Evolutionary conservation across 108 stramenopile species (phyloP), one percentile per base, ranked within the genome.

Genomic region (Skeletonema menzelii): DNA sequence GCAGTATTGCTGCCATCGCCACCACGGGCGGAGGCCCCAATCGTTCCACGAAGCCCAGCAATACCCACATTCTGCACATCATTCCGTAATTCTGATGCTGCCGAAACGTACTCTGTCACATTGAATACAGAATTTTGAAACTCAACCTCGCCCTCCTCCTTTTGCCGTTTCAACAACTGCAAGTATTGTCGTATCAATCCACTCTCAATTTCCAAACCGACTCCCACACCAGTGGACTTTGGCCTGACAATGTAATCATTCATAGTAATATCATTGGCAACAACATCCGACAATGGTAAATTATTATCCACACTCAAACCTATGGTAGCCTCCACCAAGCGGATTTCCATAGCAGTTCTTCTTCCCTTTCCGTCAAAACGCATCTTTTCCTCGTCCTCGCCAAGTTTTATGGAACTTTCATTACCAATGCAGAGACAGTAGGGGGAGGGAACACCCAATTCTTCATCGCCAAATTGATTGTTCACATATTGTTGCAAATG

Each of bases 351-450:
- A 2, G 28, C 24, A 71, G 32, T 46, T 24, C 35, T 6, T 46
- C 27, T 42, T 34, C 28, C 24, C 59, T 27, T 32, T 64, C 56
- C 49, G 30, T 42, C n/a, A 58, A 26, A 40, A 19, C 30, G 35
- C 27, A 24, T 38, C 22, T 31, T 53, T 4, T 31, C 26, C 12
- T 13, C 56, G 8, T 35, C 27, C 5, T 60, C 40, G 22, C 19
- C 42, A 44, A 56, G 30, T 32, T 70, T 67, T 30, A 82, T 63
- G 12, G 38, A 31, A 20, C 77, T 80, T 27, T 34, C 46, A 63
- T 86, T 86, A 4, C 88, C 92, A 56, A 93, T 76, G 65, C 92
- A 93, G 19, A 91, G 64, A 59, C 92, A 93, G 70, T 84, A 90
- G 0, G 63, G 63, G 11, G 77, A 79, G 15, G 30, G 31, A 14